Evolutionary conservation across 2,329 filamentous ascomycete species (phyloP), one percentile per base, ranked within the genome.

Genomic region (Arthrobotrys conoides): DNA sequence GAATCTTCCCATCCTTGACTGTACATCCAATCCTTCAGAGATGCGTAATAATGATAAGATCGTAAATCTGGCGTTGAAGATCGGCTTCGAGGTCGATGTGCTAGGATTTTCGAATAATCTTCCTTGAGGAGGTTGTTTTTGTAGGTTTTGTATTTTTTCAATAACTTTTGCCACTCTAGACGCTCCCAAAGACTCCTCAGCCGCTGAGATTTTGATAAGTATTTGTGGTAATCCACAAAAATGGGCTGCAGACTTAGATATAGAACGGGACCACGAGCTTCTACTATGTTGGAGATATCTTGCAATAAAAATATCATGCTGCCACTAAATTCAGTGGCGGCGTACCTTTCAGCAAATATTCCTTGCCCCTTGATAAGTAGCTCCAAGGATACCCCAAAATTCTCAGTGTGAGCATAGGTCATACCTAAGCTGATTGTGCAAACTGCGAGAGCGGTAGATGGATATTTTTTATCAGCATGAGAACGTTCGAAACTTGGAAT

Each of bases 1-100:
- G 6, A 3, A 30, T 30, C 9, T 24, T 24, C n/a, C 24, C 33
- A 2, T 16, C 51, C 51, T 49, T 66, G 61, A 4, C 30, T 30
- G 38, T 61, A 61, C n/a, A 72, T 41, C 70, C 70, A 72, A 59
- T 14, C 33, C 22, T 49, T 16, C 12, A 72, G 20, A 14, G 49
- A 12, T 41, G 66, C 22, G 22, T 59, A 61, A 33, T 72, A 61
- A 10, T 66, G 22, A 16, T 24, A 51, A 8, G 49, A 30, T 20
- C 57, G 49, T 24, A 72, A 27, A 18, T 72, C 70, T 20, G 70
- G 51, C 5, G 70, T 66, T 3, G 8, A n/a, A 6, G 46, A 22
- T 24, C 69, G 20, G 3, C 46, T 55, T n/a, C 3, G 18, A 14
- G 22, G 16, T 61, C 61, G 53, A 2, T 27, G 9, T 3, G 49